phyloP scores from a whole-genome alignment of 306 rosid species.

The Glycine latifolia region DNA sequence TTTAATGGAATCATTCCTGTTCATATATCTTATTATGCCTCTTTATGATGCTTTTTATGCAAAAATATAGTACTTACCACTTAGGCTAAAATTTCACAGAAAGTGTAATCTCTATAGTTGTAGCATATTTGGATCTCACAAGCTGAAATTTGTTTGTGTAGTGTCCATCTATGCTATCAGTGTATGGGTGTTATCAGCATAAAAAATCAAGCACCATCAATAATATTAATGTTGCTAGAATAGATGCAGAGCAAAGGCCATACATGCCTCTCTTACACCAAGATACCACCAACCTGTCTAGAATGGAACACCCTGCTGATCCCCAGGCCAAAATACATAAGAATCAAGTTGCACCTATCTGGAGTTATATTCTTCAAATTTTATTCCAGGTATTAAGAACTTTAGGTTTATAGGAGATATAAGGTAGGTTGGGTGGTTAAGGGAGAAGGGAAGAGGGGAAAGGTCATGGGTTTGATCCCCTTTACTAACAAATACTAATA shows the following conservation, averaged over 20 bases:
- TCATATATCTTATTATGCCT: constrained; percentile 8
- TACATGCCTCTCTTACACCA: constrained; percentile 56
- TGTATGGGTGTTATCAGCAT: constrained; percentile 65
- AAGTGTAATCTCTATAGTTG: constrained; percentile 14
- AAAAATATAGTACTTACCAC: no score
- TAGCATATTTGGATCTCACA: constrained; percentile 20
- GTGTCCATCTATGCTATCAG: constrained; percentile 70
- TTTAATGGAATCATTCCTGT: constrained; percentile 26
- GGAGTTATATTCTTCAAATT: constrained; percentile 54
- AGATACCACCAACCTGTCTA: constrained; percentile 47
- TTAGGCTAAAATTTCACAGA: no score
- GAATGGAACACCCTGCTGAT: constrained; percentile 44
- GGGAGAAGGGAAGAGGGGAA: no score
- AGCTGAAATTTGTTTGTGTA: constrained; percentile 52
- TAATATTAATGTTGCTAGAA: constrained; percentile 45
- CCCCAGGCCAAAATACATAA: constrained; percentile 20
- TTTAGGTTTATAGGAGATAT: constrained; percentile 16
- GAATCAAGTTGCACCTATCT: constrained; percentile 44
- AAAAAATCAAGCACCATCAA: constrained; percentile 40
- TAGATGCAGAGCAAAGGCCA: constrained; percentile 65
- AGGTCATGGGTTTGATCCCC: no score
- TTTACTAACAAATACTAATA: no score
- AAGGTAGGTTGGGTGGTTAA: no score
- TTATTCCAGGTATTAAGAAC: constrained; percentile 64
- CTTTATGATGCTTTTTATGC: constrained; percentile 13